Percentiles rank a stretch among this genome's conserved stretches.
Conservation (phyloP, 805 yeast genomes). For the Candida krabiensis region DNA sequence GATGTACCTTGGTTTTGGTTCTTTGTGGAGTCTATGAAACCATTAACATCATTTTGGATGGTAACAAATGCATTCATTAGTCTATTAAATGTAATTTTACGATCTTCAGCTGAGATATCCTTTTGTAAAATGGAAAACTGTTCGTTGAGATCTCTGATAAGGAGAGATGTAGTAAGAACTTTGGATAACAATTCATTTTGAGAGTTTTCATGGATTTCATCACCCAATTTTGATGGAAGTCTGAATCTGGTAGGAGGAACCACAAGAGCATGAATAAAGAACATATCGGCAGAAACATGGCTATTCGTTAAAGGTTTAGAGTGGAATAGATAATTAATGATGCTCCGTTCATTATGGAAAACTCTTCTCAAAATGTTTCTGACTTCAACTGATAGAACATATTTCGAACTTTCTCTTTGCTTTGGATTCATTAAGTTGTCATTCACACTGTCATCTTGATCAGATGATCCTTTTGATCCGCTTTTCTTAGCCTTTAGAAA, state of each 20-base stretch:
- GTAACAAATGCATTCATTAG: conserved; percentile 96
- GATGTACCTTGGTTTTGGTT: conserved; percentile 71
- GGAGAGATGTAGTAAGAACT: conserved; percentile 73
- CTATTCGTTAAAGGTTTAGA: conserved; percentile 62
- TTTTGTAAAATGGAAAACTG: conserved; percentile 68
- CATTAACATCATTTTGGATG: conserved; percentile 91
- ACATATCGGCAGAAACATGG: conserved; percentile 69
- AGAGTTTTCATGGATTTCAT: conserved; percentile 90
- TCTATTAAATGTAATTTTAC: conserved; percentile 78
- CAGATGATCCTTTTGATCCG: conserved; percentile 26
- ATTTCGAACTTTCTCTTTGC: conserved; percentile 74
- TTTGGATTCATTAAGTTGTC: conserved; percentile 49
- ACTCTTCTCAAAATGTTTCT: conserved; percentile 74
- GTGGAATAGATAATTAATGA: conserved; percentile 76
- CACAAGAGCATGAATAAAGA: conserved; percentile 82
- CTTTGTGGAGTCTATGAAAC: conserved; percentile 88
- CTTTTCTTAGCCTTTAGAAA: conserved; percentile 46
- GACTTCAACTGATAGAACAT: conserved; percentile 84
- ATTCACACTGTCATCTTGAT: conserved; percentile 19
- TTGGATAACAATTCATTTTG: conserved; percentile 87
- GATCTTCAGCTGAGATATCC: conserved; percentile 63
- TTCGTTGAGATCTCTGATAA: conserved; percentile 87
- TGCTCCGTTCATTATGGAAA: conserved; percentile 68
- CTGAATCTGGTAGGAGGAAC: conserved; percentile 98
- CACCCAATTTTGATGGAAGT: conserved; percentile 95